phyloP scores from a whole-genome alignment of 306 rosid species.

The Cyclanthera cordifolia region DNA sequence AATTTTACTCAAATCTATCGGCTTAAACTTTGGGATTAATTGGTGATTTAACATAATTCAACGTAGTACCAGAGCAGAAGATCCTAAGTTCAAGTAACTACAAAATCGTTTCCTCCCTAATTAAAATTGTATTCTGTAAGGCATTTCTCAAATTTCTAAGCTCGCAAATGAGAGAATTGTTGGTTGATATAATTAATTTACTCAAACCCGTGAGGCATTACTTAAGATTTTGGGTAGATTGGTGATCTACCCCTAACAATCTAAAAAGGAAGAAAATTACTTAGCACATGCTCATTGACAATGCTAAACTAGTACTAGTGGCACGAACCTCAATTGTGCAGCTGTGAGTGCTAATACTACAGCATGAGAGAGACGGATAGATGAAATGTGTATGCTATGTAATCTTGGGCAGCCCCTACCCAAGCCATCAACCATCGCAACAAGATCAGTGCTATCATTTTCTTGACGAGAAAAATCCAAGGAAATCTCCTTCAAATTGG shows the following conservation, averaged over 20 bases:
- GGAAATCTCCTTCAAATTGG: constrained; percentile 78
- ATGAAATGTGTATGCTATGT: constrained; percentile 82
- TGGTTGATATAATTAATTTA: too few relatives aligned
- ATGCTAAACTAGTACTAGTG: constrained; percentile 5
- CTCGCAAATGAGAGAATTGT: too few relatives aligned
- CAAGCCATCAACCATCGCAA: constrained; percentile 43
- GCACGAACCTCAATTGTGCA: constrained; percentile 66
- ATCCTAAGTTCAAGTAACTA: too few relatives aligned
- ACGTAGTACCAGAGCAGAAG: too few relatives aligned
- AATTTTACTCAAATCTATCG: too few relatives aligned
- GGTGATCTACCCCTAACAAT: background rate
- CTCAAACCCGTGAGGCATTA: too few relatives aligned
- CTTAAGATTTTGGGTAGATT: too few relatives aligned
- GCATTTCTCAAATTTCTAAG: too few relatives aligned
- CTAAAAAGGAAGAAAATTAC: background rate
- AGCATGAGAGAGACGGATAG: constrained; percentile 64
- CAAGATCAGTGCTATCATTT: constrained; percentile 60
- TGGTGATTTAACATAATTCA: too few relatives aligned
- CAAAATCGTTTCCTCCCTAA: too few relatives aligned
- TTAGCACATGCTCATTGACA: background rate
- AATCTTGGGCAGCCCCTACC: constrained; percentile 73
- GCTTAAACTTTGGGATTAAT: too few relatives aligned
- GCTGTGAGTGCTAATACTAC: constrained; percentile 84
- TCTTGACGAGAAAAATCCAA: constrained; percentile 62
- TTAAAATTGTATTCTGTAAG: too few relatives aligned